Conservation (phyloP, 2,329 filamentous ascomycete genomes). For the Eutypella sp. region DNA sequence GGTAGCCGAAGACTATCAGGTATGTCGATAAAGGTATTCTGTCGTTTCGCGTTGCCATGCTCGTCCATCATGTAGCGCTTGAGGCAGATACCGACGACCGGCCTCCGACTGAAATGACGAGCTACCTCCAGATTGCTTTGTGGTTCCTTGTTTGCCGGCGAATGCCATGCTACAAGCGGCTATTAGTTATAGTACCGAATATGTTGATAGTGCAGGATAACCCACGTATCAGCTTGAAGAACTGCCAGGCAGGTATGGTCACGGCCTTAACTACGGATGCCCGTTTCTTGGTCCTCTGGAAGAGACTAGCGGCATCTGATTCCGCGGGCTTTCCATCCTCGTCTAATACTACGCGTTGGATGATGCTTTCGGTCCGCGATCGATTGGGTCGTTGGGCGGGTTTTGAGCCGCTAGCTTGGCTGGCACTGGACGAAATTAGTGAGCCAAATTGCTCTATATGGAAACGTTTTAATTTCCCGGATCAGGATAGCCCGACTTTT, state of each 20-base stretch:
- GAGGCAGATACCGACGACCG: conserved; percentile 86
- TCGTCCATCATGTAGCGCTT: conserved; percentile 80
- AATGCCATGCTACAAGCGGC: conserved; percentile 70
- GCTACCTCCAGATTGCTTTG: conserved; percentile 73
- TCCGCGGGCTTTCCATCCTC: conserved; percentile 41
- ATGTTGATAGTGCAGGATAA: conserved; percentile 18
- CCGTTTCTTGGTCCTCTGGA: conserved; percentile 40
- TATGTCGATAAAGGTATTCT: conserved; percentile 85
- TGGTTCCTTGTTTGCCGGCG: conserved; percentile 48
- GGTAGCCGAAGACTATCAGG: conserved; percentile 76
- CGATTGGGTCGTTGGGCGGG: conserved; percentile 24
- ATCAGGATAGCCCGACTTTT: too few relatives aligned
- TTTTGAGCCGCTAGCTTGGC: conserved; percentile 9
- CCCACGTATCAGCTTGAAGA: conserved; percentile 87
- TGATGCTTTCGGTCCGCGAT: conserved; percentile 51
- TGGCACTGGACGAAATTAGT: too few relatives aligned
- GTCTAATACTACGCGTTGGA: conserved; percentile 54
- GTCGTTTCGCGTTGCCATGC: conserved; percentile 62
- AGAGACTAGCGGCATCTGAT: conserved; percentile 35
- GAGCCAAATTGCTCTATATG: too few relatives aligned
- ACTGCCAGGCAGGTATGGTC: conserved; percentile 95
- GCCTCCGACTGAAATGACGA: conserved; percentile 79
- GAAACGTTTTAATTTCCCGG: too few relatives aligned
- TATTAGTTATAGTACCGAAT: conserved; percentile 27
- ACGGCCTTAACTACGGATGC: conserved; percentile 68